Evolutionary conservation across 192 early-diverging fungal species (phyloP).

Genomic region (Chytriomyces confervae): DNA sequence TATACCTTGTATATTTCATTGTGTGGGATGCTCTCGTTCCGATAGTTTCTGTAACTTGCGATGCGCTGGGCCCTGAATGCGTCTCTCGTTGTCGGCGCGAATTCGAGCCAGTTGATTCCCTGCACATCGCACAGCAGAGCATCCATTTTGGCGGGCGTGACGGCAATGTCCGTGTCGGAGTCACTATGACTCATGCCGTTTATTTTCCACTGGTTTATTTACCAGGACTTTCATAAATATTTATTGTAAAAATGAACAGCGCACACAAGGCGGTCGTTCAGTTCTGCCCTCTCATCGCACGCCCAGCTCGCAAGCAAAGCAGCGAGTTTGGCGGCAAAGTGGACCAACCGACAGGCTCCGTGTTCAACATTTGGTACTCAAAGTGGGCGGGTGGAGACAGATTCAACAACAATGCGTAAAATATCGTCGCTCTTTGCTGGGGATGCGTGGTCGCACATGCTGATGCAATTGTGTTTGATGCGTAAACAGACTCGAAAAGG

Average conservation of each 20-base stretch:
- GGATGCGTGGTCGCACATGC: not conserved
- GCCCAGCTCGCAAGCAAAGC: constrained; percentile 47
- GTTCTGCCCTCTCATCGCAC: constrained; percentile 33
- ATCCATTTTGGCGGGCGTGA: not conserved
- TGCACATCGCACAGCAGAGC: constrained; percentile 52
- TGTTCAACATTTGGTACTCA: constrained; percentile 73
- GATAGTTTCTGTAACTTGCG: constrained; percentile 52
- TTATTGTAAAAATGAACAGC: constrained; percentile 27
- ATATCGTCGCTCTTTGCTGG: constrained; percentile 10
- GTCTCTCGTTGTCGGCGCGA: constrained; percentile 49
- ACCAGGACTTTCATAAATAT: not conserved
- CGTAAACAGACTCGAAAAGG: constrained; percentile 51
- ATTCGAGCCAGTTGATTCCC: constrained; percentile 60
- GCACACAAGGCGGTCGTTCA: constrained; percentile 33
- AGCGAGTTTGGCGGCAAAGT: constrained; percentile 47
- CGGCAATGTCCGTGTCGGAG: not conserved
- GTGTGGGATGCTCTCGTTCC: constrained; percentile 39
- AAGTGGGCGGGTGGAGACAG: constrained; percentile 63
- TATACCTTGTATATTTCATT: constrained; percentile 29
- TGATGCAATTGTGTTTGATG: constrained; percentile 2
- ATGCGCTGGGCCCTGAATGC: constrained; percentile 50
- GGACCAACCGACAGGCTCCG: constrained; percentile 44
- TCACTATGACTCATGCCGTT: not conserved
- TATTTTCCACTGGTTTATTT: not conserved
- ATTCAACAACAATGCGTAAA: constrained; percentile 35